Conservation (phyloP, 179 eudicot genomes). For the Drosera spatulata region DNA sequence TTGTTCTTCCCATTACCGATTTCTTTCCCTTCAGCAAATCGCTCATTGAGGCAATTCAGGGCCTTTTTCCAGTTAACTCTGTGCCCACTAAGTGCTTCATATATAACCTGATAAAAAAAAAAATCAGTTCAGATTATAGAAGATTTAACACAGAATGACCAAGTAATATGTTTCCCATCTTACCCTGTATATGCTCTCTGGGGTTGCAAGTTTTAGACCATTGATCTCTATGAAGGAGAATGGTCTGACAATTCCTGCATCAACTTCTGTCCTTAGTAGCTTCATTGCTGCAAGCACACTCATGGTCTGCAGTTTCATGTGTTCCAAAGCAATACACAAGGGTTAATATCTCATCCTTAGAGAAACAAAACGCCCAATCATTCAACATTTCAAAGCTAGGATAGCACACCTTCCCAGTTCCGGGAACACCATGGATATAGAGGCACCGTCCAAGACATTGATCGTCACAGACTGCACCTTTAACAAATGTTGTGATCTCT, state of each 20-base stretch:
- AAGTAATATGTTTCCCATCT: conserved; percentile 2
- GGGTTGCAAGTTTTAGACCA: conserved; percentile 88
- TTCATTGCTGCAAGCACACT: conserved; percentile 92
- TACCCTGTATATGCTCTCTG: conserved; percentile 92
- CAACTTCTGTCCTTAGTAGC: conserved; percentile 79
- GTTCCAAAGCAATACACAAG: conserved; percentile 4
- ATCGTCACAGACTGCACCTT: conserved; percentile 85
- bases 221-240: conserved; percentile 87
- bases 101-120: conserved; percentile 54
- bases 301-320: conserved; percentile 76
- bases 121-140: conserved; percentile 6
- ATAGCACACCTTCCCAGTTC: conserved; percentile 82
- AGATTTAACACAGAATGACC: conserved; percentile 6
- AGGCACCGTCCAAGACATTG: conserved; percentile 97
- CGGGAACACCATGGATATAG: conserved; percentile 98
- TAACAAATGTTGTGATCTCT: conserved; percentile 69
- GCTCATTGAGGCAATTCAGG: conserved; percentile 62
- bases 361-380: too few relatives aligned
- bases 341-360: background rate
- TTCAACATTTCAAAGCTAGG: background rate
- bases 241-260: conserved; percentile 65
- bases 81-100: conserved; percentile 90
- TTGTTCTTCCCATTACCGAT: conserved; percentile 54
- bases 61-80: conserved; percentile 96
- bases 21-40: conserved; percentile 69